Percentiles rank a stretch among this genome's conserved stretches.
Evolutionary conservation across 106 monocot genomes (phyloP).

Genomic region (Cymbidium sinense): DNA sequence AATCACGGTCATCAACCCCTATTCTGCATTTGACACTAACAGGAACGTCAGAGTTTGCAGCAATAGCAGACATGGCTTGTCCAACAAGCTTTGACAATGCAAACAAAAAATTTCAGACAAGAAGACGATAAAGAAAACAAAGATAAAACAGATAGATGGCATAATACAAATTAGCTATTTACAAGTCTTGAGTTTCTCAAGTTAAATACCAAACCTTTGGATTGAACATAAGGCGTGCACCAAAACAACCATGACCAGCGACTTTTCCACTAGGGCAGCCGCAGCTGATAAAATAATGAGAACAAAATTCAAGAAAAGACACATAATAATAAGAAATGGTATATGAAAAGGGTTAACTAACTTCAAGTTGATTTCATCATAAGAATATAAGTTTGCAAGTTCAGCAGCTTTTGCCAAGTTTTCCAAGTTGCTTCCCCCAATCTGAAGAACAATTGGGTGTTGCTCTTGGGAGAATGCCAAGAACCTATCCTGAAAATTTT

Average conservation of each 20-base stretch:
- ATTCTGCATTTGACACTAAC: constrained; percentile 98
- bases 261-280: constrained; percentile 98
- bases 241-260: constrained; percentile 99
- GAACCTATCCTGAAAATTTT: constrained; percentile 73
- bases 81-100: constrained; percentile 75
- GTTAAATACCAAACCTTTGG: constrained; percentile 61
- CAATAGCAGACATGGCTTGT: constrained; percentile 87
- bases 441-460: constrained; percentile 94
- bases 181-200: not conserved
- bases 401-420: constrained; percentile 88
- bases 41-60: constrained; percentile 78
- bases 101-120: constrained; percentile 8
- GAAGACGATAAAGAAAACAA: not conserved
- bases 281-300: constrained; percentile 46
- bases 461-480: constrained; percentile 81
- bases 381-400: constrained; percentile 74
- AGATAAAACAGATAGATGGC: not conserved
- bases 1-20: constrained; percentile 91
- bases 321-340: not conserved
- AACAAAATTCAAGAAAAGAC: constrained; percentile 7
- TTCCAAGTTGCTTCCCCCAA: constrained; percentile 94
- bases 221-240: constrained; percentile 88
- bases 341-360: constrained; percentile 8
- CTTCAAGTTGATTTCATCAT: constrained; percentile 97
- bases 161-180: not conserved